Conservation (phyloP, 1,284 basidiomycete species). For the Ceratobasidium sp. region DNA sequence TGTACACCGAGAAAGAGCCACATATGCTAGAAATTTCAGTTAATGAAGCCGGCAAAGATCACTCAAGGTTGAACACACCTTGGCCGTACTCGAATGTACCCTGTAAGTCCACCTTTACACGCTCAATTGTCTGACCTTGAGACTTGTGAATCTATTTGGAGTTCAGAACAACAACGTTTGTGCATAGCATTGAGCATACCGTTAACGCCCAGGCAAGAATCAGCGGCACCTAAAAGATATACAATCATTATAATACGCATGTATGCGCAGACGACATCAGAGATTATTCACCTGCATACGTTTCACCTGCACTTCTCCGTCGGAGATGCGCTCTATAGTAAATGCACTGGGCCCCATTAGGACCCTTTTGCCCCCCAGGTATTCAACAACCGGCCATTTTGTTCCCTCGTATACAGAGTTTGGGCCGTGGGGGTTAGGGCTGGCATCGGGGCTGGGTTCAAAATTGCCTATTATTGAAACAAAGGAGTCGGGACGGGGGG, state of each 20-base stretch:
- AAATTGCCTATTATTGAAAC: slow-evolving; percentile 8
- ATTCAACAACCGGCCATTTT: slow-evolving; percentile 49
- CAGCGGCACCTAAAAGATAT: slow-evolving; percentile 71
- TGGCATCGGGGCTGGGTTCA: neutral
- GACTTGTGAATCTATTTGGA: slow-evolving; percentile 84
- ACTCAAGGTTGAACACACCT: slow-evolving; percentile 34
- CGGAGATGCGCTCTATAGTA: slow-evolving; percentile 49
- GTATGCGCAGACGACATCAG: neutral
- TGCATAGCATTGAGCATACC: neutral
- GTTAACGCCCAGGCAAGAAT: slow-evolving; percentile 80
- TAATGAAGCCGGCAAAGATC: neutral
- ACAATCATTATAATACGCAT: neutral
- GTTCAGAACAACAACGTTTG: neutral
- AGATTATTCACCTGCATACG: slow-evolving; percentile 51
- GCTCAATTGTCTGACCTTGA: slow-evolving; percentile 85
- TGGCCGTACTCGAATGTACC: slow-evolving; percentile 83
- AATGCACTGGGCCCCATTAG: slow-evolving; percentile 49
- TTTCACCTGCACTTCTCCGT: slow-evolving; percentile 52
- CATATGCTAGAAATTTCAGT: slow-evolving; percentile 53
- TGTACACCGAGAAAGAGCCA: slow-evolving; percentile 57
- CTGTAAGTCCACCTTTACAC: slow-evolving; percentile 78
- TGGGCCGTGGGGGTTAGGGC: neutral
- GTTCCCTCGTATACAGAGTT: slow-evolving; percentile 10
- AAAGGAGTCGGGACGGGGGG: neutral
- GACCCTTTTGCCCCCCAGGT: slow-evolving; percentile 25